These are phyloP conservation scores for Casuarina equisetifolia DNA, from an alignment of 306 rosid species.

Conservation along the genomic window DNA sequence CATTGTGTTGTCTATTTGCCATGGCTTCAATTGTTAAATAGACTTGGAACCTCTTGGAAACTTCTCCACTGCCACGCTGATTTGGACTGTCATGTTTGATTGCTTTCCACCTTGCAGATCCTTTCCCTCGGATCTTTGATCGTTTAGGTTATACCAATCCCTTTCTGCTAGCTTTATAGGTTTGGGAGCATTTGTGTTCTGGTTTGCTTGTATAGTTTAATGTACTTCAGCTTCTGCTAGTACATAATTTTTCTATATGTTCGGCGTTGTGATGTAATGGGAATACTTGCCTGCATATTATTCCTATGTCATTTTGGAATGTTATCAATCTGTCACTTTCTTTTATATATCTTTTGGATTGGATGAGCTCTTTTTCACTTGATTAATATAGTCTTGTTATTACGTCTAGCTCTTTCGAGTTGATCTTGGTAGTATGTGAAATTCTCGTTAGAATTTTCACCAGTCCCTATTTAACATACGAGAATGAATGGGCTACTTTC, in stretches of 20 bases:
- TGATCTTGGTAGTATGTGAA: no score
- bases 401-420: background rate
- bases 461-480: no score
- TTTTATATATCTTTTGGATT: background rate
- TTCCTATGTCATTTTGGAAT: constrained; percentile 5
- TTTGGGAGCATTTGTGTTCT: constrained; percentile 24
- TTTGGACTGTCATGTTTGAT: constrained; percentile 1
- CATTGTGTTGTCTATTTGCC: constrained; percentile 64
- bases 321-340: constrained; percentile 1
- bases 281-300: constrained; percentile 19
- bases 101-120: background rate
- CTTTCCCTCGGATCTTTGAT: constrained; percentile 16
- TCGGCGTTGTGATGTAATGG: constrained; percentile 25
- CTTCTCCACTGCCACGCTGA: background rate
- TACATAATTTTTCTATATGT: constrained; percentile 24
- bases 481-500: no score
- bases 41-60: background rate
- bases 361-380: background rate
- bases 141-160: constrained; percentile 21
- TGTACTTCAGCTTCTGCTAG: constrained; percentile 14
- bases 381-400: background rate
- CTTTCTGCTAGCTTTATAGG: constrained; percentile 24
- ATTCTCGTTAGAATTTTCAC: no score
- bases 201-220: constrained; percentile 28
- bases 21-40: constrained; percentile 58